Evolutionary conservation across 176 grass and related monocot species (phyloP).

Genomic region (Stipa capillata): DNA sequence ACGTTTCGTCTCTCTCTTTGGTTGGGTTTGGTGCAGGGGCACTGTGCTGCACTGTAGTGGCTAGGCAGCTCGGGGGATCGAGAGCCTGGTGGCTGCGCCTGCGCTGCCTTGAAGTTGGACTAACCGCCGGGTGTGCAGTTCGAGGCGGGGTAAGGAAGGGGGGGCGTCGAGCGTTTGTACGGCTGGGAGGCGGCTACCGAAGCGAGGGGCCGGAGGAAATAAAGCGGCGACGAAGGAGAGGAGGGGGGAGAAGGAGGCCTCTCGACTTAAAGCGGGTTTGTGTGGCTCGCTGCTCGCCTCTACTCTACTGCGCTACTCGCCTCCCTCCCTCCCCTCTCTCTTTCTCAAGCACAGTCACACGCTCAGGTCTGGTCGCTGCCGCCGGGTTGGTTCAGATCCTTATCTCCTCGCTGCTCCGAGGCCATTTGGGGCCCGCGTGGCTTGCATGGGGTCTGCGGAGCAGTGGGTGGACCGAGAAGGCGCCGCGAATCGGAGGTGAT

Average conservation of each 20-base stretch:
- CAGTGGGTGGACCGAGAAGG: not conserved
- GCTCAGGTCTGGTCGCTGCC: not conserved
- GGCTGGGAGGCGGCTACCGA: constrained; percentile 58
- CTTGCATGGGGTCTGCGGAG: constrained; percentile 25
- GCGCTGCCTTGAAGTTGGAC: not conserved
- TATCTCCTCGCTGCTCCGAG: constrained; percentile 16
- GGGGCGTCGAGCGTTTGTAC: no score
- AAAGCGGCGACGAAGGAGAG: constrained; percentile 27
- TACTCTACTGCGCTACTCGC: constrained; percentile 31
- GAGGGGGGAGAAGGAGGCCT: not conserved
- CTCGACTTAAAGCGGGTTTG: constrained; percentile 56
- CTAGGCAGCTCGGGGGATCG: no score
- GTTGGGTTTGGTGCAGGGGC: constrained; percentile 23
- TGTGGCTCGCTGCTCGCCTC: constrained; percentile 66
- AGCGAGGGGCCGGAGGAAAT: not conserved
- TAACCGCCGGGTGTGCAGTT: not conserved
- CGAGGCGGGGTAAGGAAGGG: constrained; percentile 22
- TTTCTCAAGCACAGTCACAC: not conserved
- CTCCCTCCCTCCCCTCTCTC: not conserved
- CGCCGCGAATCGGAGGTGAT: constrained; percentile 23
- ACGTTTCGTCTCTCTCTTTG: not conserved
- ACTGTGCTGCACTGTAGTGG: no score
- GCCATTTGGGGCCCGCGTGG: not conserved
- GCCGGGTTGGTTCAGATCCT: constrained; percentile 37
- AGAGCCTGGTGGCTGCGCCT: no score